Evolutionary conservation across 805 yeast species (phyloP).

Genomic region (Metschnikowia hibisci): DNA sequence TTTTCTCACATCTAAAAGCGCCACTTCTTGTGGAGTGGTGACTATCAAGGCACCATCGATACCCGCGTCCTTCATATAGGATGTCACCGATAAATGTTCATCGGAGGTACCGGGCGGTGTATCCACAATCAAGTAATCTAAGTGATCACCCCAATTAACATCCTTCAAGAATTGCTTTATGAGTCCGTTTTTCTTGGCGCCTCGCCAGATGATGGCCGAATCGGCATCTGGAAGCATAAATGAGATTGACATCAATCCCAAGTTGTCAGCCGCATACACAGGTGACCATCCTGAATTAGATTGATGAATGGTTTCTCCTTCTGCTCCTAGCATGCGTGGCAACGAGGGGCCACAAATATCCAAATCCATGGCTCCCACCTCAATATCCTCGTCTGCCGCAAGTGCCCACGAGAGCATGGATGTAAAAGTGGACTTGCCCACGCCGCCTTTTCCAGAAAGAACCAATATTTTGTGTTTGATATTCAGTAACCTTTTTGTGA

Average conservation of each 20-base stretch:
- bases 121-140: conserved; percentile 85
- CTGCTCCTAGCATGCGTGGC: conserved; percentile 92
- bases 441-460: conserved; percentile 88
- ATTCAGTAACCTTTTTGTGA: conserved; percentile 60
- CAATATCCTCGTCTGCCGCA: conserved; percentile 71
- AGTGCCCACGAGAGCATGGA: conserved; percentile 96
- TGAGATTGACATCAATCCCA: conserved; percentile 93
- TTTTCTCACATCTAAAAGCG: conserved; percentile 88
- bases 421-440: conserved; percentile 95
- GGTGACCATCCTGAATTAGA: conserved; percentile 96
- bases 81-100: conserved; percentile 88
- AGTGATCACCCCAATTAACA: conserved; percentile 83
- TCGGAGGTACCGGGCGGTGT: conserved; percentile 99
- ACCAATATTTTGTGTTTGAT: conserved; percentile 77
- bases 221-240: conserved; percentile 92
- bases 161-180: conserved; percentile 92
- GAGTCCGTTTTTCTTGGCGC: conserved; percentile 89
- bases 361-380: conserved; percentile 94
- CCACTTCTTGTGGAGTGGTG: conserved; percentile 98
- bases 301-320: conserved; percentile 79
- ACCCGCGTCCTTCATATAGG: conserved; percentile 83
- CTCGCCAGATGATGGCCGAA: conserved; percentile 95
- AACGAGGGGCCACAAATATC: conserved; percentile 98
- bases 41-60: conserved; percentile 94
- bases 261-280: conserved; percentile 88